Evolutionary conservation across 2,329 filamentous ascomycete species (phyloP).

Genomic region (Botrytis fabae): DNA sequence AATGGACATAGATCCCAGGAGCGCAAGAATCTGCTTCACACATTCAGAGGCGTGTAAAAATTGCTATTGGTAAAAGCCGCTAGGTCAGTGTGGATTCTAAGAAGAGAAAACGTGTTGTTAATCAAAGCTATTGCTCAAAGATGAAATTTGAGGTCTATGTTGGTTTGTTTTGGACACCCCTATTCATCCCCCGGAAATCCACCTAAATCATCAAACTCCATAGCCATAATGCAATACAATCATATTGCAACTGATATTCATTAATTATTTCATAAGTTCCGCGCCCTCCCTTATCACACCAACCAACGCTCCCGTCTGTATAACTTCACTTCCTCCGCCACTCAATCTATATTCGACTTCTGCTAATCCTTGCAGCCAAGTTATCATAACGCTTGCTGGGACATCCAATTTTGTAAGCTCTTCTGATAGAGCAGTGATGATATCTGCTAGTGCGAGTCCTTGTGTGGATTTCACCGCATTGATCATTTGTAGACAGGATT

Average conservation of each 20-base stretch:
- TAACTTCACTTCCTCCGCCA: slow-evolving; percentile 78
- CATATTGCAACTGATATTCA: background rate
- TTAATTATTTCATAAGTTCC: slow-evolving; percentile 60
- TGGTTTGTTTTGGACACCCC: background rate
- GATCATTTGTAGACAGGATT: slow-evolving; percentile 82
- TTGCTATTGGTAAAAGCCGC: background rate
- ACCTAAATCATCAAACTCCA: background rate
- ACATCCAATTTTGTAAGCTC: slow-evolving; percentile 82
- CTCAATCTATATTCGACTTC: slow-evolving; percentile 91
- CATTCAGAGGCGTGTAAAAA: background rate
- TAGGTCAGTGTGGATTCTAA: background rate
- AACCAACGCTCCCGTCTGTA: slow-evolving; percentile 92
- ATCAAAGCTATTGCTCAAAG: background rate
- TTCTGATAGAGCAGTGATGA: slow-evolving; percentile 82
- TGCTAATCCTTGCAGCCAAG: slow-evolving; percentile 87
- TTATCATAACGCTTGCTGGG: slow-evolving; percentile 80
- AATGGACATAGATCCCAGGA: no score
- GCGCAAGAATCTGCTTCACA: no score
- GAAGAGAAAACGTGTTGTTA: background rate
- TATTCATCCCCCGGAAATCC: background rate
- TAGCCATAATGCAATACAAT: background rate
- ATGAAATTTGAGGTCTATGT: background rate
- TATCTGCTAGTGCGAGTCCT: slow-evolving; percentile 89
- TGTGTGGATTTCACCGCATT: slow-evolving; percentile 83
- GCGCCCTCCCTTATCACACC: slow-evolving; percentile 85